phyloP scores from a whole-genome alignment of 176 grass and related monocot genomes.

The Lolium multiflorum region DNA sequence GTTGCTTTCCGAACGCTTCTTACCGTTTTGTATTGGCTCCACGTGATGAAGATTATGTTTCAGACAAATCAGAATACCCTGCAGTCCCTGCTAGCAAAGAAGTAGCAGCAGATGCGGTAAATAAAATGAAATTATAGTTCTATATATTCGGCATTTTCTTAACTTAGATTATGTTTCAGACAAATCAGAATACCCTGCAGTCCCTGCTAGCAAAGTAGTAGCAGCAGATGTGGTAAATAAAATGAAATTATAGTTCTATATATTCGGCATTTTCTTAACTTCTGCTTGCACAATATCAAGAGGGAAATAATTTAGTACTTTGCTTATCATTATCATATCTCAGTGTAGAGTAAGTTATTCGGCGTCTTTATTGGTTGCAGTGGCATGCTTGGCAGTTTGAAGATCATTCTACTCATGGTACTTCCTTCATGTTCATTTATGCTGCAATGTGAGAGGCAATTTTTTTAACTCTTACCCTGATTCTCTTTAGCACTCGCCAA shows the following conservation, averaged over 20 bases:
- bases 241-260: slow-evolving; percentile 23
- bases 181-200: slow-evolving; percentile 40
- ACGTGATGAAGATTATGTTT: slow-evolving; percentile 15
- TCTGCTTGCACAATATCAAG: slow-evolving; percentile 19
- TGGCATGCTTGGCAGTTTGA: slow-evolving; percentile 52
- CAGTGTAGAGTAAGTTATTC: slow-evolving; percentile 8
- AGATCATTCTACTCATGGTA: slow-evolving; percentile 51
- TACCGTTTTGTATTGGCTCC: slow-evolving; percentile 58
- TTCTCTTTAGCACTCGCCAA: slow-evolving; percentile 51
- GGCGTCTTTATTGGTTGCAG: slow-evolving; percentile 54
- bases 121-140: slow-evolving; percentile 23
- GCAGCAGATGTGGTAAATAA: slow-evolving; percentile 47
- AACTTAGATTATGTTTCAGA: slow-evolving; percentile 5
- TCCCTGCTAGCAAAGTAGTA: slow-evolving; percentile 50
- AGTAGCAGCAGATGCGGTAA: slow-evolving; percentile 49
- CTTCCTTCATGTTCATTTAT: slow-evolving; percentile 37
- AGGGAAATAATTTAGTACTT: slow-evolving; percentile 31
- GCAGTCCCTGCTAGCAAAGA: slow-evolving; percentile 50
- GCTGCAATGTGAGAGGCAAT: background rate
- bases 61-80: slow-evolving; percentile 37
- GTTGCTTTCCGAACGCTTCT: slow-evolving; percentile 78
- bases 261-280: slow-evolving; percentile 16
- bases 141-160: background rate
- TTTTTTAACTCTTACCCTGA: slow-evolving; percentile 3
- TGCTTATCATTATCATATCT: slow-evolving; percentile 11